Evolutionary conservation across 2,329 filamentous ascomycete species (phyloP), one percentile per base, ranked within the genome.

Genomic region (Fusarium illudens): DNA sequence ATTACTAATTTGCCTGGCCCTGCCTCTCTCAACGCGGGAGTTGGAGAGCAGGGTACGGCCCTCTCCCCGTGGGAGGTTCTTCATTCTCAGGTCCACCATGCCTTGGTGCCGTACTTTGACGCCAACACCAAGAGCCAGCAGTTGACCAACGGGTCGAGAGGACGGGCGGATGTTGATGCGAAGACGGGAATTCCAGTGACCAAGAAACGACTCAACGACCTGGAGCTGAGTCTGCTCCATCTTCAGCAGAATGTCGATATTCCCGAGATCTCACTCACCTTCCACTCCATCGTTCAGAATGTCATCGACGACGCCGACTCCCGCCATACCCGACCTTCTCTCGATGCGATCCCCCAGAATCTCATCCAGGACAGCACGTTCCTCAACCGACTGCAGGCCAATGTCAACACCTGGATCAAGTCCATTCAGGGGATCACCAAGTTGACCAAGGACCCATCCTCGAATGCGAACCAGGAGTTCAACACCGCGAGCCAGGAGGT

Each of bases 181-280:
- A 96, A 97, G 82, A 97, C 93, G 17, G 96, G 96, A 63, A 94
- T 99, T 66, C 94, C 96, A 15, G 93, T 95, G n/a, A 95, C 96
- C 19, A 97, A 97, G 84, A 97, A 97, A 87, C 93, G 94, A 75
- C 90, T 98, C 78, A 96, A 95, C 52, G 96, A 99, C 78, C 82
- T 99, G 71, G 94, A 97, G 78, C 85, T 97, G 72, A 96, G 92
- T 71, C 83, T 99, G 74, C 86, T 94, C 60, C 95, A 99, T 75
- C 84, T 99, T 57, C 94, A 97, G 80, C 94, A 99, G 79, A 98
- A 99, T 79, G 94, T 97, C 58, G 96, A 99, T 79, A 98, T 99
- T 55, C 96, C 96, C 19, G 93, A 97, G 73, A 87, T 98, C 53
- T 91, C 92, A 17, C 83, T 99, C 66, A 90, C 92, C 11, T 90